Conservation (phyloP, 208 protist genomes). For the Spongospora subterranea region DNA sequence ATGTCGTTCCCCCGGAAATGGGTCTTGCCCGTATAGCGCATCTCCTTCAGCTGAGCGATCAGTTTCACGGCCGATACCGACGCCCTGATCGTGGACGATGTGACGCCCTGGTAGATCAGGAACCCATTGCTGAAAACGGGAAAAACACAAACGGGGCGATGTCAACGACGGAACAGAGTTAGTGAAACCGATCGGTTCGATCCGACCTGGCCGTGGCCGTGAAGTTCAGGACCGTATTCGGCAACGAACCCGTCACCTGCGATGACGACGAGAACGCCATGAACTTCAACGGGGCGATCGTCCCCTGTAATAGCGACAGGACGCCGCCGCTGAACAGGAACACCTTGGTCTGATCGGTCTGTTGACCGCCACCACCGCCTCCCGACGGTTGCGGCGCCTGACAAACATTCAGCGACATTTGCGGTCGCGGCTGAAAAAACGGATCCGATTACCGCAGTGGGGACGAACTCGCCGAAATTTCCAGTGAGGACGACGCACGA, state of each 20-base stretch:
- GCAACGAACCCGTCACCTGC: background rate
- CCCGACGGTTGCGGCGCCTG: background rate
- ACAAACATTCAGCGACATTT: background rate
- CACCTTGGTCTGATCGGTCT: background rate
- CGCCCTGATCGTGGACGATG: background rate
- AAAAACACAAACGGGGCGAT: background rate
- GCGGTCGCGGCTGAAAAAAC: background rate
- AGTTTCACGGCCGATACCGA: background rate
- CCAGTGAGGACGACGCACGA: background rate
- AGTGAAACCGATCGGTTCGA: background rate
- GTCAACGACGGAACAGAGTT: background rate
- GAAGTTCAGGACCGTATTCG: background rate
- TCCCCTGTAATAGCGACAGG: background rate
- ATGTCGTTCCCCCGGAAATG: background rate
- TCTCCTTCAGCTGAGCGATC: constrained; percentile 13
- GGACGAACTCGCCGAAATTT: constrained; percentile 10
- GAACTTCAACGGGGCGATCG: constrained; percentile 16
- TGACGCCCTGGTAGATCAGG: background rate
- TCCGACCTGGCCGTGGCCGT: background rate
- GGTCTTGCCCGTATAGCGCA: background rate
- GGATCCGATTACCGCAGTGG: background rate
- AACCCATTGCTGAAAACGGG: constrained; percentile 4
- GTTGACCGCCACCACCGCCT: background rate
- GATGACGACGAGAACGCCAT: background rate
- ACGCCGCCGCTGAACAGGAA: background rate